Conservation (phyloP, 192 early-diverging fungal species). For the Pilaira anomala region DNA sequence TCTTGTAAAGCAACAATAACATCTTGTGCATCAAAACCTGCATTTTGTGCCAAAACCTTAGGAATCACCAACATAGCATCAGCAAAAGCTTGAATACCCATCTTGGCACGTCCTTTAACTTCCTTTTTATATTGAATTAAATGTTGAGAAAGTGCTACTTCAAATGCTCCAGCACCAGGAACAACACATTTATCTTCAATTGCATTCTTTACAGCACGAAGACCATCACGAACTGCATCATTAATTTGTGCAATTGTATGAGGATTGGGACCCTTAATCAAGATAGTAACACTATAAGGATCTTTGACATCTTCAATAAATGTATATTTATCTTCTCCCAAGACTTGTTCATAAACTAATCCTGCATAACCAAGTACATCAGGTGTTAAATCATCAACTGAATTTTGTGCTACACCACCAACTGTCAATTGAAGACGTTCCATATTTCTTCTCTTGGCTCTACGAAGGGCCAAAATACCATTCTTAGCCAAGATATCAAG, state of each 20-base stretch:
- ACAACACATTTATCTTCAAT: conserved; percentile 91
- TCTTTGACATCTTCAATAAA: conserved; percentile 95
- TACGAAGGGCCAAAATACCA: conserved; percentile 88
- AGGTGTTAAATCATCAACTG: conserved; percentile 90
- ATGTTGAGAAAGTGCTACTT: conserved; percentile 83
- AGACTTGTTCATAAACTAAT: conserved; percentile 90
- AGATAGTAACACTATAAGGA: conserved; percentile 86
- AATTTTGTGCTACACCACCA: conserved; percentile 95
- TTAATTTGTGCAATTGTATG: conserved; percentile 94
- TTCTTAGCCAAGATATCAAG: conserved; percentile 96
- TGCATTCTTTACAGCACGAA: conserved; percentile 97
- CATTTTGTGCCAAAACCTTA: conserved; percentile 94
- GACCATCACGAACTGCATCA: conserved; percentile 96
- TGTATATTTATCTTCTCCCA: conserved; percentile 98
- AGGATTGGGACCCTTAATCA: conserved; percentile 93
- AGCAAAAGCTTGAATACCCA: conserved; percentile 96
- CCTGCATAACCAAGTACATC: conserved; percentile 88
- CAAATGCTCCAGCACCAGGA: conserved; percentile 95
- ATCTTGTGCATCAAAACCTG: conserved; percentile 95
- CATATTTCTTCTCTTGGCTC: conserved; percentile 99
- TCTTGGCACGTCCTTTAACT: conserved; percentile 91
- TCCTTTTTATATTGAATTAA: conserved; percentile 82
- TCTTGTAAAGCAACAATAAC: conserved; percentile 92
- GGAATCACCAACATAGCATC: conserved; percentile 95
- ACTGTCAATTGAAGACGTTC: conserved; percentile 95